Percentiles rank a stretch among this genome's conserved stretches.
These are phyloP conservation scores for Pilatotrama ljubarskyi DNA, from an alignment of 768 basidiomycete species.

Conservation along the genomic window DNA sequence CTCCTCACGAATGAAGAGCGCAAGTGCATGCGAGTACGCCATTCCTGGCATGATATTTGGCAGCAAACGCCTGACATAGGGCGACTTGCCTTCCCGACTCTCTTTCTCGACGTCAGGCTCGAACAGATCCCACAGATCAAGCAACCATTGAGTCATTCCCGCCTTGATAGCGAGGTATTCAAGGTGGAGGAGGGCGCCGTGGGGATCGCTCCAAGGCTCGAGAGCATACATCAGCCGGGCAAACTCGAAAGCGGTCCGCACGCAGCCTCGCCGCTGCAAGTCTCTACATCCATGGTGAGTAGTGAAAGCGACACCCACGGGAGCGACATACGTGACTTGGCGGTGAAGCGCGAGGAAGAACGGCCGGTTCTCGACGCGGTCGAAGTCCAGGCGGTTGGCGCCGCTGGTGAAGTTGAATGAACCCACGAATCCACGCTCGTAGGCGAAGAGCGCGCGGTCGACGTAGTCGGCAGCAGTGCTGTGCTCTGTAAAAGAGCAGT, in stretches of 20 bases:
- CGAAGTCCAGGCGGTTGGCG: conserved; percentile 83
- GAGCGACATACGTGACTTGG: conserved; percentile 64
- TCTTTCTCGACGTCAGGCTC: conserved; percentile 21
- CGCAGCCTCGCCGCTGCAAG: conserved; percentile 84
- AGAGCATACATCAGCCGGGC: conserved; percentile 81
- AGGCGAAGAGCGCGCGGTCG: conserved; percentile 92
- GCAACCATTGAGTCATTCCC: conserved; percentile 77
- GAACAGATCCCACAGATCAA: conserved; percentile 63
- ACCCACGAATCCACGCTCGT: conserved; percentile 87
- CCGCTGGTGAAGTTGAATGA: conserved; percentile 85
- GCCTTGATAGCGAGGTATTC: conserved; percentile 86
- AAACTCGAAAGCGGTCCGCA: conserved; percentile 89
- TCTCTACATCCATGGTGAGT: conserved; percentile 48
- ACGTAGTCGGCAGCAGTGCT: conserved; percentile 83
- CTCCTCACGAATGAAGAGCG: conserved; percentile 46
- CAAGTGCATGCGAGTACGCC: conserved; percentile 70
- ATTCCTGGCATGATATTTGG: conserved; percentile 71
- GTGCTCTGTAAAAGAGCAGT: conserved; percentile 53
- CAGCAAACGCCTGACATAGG: conserved; percentile 26
- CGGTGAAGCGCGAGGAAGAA: conserved; percentile 89
- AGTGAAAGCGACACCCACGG: neutral
- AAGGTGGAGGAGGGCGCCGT: conserved; percentile 79
- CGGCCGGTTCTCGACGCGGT: conserved; percentile 86
- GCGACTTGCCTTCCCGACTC: conserved; percentile 34
- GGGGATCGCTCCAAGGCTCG: conserved; percentile 87